These are phyloP conservation scores for Aureobasidium zeae DNA, from an alignment of 2,329 filamentous ascomycete genomes.

Conservation along the genomic window DNA sequence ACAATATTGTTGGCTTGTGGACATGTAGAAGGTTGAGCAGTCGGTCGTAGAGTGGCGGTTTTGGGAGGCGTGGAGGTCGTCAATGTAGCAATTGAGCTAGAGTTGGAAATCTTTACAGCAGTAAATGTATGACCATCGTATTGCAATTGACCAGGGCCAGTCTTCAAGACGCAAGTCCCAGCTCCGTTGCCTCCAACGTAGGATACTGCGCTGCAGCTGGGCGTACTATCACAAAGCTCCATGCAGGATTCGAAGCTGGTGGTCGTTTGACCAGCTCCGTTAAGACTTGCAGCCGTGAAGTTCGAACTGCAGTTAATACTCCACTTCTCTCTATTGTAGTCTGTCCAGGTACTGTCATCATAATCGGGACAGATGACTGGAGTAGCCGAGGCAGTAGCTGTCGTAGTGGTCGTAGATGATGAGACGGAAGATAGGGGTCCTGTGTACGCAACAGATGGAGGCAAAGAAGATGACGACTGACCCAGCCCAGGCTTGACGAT, in stretches of 20 bases:
- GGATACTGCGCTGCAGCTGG: conserved; percentile 18
- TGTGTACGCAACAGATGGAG: conserved; percentile 21
- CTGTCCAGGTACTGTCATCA: conserved; percentile 17
- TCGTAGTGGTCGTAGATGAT: conserved; percentile 16
- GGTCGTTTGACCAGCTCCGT: neutral
- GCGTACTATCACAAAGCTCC: conserved; percentile 18
- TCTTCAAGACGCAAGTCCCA: conserved; percentile 21
- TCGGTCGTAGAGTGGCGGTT: conserved; percentile 2
- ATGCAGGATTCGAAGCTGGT: conserved; percentile 20
- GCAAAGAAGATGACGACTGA: conserved; percentile 20
- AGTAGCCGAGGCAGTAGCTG: conserved; percentile 7
- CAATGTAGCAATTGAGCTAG: neutral
- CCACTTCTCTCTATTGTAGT: conserved; percentile 15
- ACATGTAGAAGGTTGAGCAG: conserved; percentile 13
- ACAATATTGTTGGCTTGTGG: conserved; percentile 14
- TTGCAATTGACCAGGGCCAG: conserved; percentile 4
- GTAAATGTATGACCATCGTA: conserved; percentile 18
- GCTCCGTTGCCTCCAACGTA: conserved; percentile 20
- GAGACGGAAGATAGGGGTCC: conserved; percentile 23
- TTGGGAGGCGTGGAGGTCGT: conserved; percentile 12
- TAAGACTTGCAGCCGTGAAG: conserved; percentile 5
- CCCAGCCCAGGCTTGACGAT: conserved; percentile 24
- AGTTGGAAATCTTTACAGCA: conserved; percentile 5
- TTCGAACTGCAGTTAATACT: conserved; percentile 17
- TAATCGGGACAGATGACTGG: conserved; percentile 18